These are phyloP conservation scores for Aspergillus sclerotialis DNA, from an alignment of 2,329 filamentous ascomycete genomes.

Conservation along the genomic window DNA sequence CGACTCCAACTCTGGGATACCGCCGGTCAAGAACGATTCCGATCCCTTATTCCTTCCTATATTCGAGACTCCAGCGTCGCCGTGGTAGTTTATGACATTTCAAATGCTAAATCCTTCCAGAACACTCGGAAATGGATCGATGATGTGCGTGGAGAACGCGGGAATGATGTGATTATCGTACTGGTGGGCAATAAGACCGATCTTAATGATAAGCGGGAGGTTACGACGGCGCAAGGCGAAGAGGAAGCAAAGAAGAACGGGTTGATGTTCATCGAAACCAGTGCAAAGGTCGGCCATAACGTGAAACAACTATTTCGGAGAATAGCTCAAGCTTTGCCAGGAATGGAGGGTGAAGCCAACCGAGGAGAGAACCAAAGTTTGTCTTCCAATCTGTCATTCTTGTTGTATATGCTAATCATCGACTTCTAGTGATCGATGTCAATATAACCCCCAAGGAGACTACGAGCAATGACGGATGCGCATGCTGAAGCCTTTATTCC, in stretches of 20 bases:
- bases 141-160: constrained; percentile 90
- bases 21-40: constrained; percentile 93
- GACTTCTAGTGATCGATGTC: constrained; percentile 75
- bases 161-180: constrained; percentile 98
- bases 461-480: constrained; percentile 65
- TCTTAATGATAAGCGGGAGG: constrained; percentile 94
- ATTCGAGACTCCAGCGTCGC: constrained; percentile 97
- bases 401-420: constrained; percentile 16
- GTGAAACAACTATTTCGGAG: constrained; percentile 96
- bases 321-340: constrained; percentile 94
- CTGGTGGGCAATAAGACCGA: constrained; percentile 99
- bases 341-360: constrained; percentile 88
- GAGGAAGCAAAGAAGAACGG: constrained; percentile 98
- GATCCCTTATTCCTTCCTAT: constrained; percentile 94
- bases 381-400: constrained; percentile 28
- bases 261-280: constrained; percentile 98
- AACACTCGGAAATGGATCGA: constrained; percentile 99
- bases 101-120: constrained; percentile 93
- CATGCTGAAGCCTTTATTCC: constrained; percentile 43
- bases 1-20: constrained; percentile 98
- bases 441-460: constrained; percentile 68
- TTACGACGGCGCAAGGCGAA: constrained; percentile 92
- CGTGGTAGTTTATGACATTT: constrained; percentile 98
- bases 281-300: constrained; percentile 94
- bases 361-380: constrained; percentile 73